Evolutionary conservation across 1,284 basidiomycete genomes (phyloP), one percentile per base, ranked within the genome.

Genomic region (Sporisorium graminicola): DNA sequence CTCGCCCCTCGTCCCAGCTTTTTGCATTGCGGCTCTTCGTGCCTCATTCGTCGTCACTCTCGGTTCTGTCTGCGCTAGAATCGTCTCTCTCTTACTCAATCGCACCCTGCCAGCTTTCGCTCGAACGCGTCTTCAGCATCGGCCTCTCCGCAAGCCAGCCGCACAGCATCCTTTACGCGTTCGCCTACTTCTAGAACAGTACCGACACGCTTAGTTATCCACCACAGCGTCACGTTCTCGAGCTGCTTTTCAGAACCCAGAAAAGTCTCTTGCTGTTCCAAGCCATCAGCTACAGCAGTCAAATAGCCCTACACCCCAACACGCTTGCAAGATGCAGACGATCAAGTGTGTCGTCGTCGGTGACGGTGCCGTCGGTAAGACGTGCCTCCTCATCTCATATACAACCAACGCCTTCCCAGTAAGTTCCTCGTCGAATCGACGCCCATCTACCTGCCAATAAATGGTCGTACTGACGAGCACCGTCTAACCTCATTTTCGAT

Each of bases 311-410:
- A 37, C 16, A 16, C 16, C 18, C 16, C 3, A 14, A 18, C 37
- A 18, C 22, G n/a, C 20, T n/a, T 13, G 26, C 43, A 73, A 54
- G 24, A 82, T 82, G 81, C 81, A 82, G 78, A 82, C 81, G 51
- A 82, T 82, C 77, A 82, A 82, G 46, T 82, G 81, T 68, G 84
- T 85, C 47, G 84, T 85, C 53, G 84, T 85, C 29, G 84, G 84
- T 50, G 83, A 85, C 69, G 84, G 84, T 82, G 84, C 84, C 57
- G 83, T 85, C 60, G 84, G 84, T 43, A 85, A 85, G 77, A 85
- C 84, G 50, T 85, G 84, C 63, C 74, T 85, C 18, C 74, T 85
- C 46, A 85, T 85, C 69, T 83, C 81, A 46, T 85, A 85, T 76
- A 85, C 84, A 47, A 85, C 84, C 43, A 85, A 85, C 65, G 84